A percentile compares a stretch with the other conserved stretches of the same genome.
Conservation (phyloP, 345 rosid genomes). For the Pugionium dolabratum region DNA sequence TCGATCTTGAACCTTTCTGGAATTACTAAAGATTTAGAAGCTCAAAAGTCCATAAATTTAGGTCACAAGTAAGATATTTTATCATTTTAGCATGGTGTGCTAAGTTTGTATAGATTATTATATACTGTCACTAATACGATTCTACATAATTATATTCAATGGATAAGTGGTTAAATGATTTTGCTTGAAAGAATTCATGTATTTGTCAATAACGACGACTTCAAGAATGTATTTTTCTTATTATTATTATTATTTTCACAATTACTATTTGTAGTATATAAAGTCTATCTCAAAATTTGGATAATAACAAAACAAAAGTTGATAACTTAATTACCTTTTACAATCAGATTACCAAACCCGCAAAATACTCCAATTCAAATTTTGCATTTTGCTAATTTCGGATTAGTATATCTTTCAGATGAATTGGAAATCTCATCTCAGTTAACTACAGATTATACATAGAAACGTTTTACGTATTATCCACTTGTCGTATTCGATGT, state of each 20-base stretch:
- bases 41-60: conserved; percentile 5
- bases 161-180: no score
- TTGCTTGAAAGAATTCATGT: no score
- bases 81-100: conserved; percentile 27
- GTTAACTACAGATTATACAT: conserved; percentile 41
- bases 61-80: conserved; percentile 23
- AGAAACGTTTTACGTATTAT: conserved; percentile 29
- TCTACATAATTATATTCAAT: no score
- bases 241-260: neutral
- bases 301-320: conserved; percentile 32
- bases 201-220: no score
- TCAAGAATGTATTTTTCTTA: no score
- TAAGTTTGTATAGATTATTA: conserved; percentile 37
- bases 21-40: conserved; percentile 46
- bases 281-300: conserved; percentile 21
- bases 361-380: conserved; percentile 22
- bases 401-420: conserved; percentile 30
- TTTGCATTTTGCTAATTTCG: conserved; percentile 37
- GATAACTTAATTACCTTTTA: conserved; percentile 28
- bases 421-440: conserved; percentile 35
- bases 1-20: conserved; percentile 67
- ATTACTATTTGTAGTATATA: neutral
- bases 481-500: conserved; percentile 27
- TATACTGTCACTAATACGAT: neutral
- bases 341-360: conserved; percentile 11